phyloP scores from a whole-genome alignment of 2,329 filamentous ascomycete genomes.

The Lachnellula hyalina region DNA sequence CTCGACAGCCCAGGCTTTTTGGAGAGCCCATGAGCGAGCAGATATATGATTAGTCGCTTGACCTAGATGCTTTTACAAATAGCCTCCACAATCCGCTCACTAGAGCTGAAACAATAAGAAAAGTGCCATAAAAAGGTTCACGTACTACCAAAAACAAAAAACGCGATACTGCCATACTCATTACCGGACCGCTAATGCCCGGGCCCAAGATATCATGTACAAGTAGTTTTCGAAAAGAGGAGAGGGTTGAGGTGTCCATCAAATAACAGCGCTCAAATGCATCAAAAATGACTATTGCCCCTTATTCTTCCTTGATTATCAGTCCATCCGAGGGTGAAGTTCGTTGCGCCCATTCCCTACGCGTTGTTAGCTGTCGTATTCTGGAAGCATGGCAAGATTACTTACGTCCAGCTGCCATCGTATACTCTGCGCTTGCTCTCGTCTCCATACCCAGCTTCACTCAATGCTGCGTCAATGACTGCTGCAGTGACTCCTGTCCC shows the following conservation, averaged over 20 bases:
- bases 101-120: too few relatives aligned
- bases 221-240: background rate
- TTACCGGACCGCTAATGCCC: background rate
- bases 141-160: slow-evolving; percentile 19
- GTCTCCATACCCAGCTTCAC: slow-evolving; percentile 68
- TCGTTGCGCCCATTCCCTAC: slow-evolving; percentile 62
- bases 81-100: too few relatives aligned
- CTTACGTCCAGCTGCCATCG: slow-evolving; percentile 97
- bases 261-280: background rate
- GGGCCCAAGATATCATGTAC: background rate
- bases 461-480: slow-evolving; percentile 80
- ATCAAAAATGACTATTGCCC: background rate
- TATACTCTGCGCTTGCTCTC: slow-evolving; percentile 70
- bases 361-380: slow-evolving; percentile 7
- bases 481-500: slow-evolving; percentile 93
- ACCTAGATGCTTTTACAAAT: too few relatives aligned
- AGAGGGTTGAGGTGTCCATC: background rate
- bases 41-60: too few relatives aligned
- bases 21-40: too few relatives aligned
- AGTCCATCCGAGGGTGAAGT: slow-evolving; percentile 57
- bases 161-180: slow-evolving; percentile 1
- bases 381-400: slow-evolving; percentile 27
- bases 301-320: slow-evolving; percentile 45
- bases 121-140: background rate
- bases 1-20: too few relatives aligned